Evolutionary conservation across 129 eudicot species (phyloP).

Genomic region (Scalesia atractyloides): DNA sequence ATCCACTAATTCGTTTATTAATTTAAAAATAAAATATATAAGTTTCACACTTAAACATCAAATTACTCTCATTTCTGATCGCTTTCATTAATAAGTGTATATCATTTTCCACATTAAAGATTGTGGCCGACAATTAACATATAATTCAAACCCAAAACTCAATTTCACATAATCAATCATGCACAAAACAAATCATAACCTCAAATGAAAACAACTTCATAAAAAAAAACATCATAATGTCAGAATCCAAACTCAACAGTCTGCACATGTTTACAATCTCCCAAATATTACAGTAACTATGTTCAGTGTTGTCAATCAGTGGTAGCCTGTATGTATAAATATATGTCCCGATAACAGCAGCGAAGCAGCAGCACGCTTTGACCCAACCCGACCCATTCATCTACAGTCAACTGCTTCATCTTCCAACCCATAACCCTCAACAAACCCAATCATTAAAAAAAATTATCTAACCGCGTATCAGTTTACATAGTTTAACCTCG

Average conservation of each 20-base stretch:
- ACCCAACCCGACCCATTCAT: background rate
- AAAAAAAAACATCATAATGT: background rate
- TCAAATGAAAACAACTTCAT: slow-evolving; percentile 2
- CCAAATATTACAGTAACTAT: slow-evolving; percentile 17
- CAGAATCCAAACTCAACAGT: slow-evolving; percentile 6
- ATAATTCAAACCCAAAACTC: background rate
- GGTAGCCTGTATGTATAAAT: background rate
- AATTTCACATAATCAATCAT: background rate
- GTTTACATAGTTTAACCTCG: slow-evolving; percentile 8
- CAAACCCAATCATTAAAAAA: background rate
- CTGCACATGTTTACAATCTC: slow-evolving; percentile 23
- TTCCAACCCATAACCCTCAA: slow-evolving; percentile 10
- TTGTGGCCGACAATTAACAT: no score
- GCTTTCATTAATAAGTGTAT: no score
- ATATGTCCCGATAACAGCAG: slow-evolving; percentile 8
- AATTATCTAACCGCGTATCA: background rate
- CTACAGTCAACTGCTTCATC: background rate
- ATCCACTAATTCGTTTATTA: no score
- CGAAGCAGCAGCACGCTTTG: background rate
- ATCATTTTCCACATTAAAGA: no score
- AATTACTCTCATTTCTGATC: no score
- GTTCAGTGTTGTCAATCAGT: slow-evolving; percentile 17
- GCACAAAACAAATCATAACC: background rate
- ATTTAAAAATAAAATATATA: no score
- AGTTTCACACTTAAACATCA: no score